These are phyloP conservation scores for Solanum lycopersicoides DNA, from an alignment of 257 asterid genomes.

Conservation along the genomic window DNA sequence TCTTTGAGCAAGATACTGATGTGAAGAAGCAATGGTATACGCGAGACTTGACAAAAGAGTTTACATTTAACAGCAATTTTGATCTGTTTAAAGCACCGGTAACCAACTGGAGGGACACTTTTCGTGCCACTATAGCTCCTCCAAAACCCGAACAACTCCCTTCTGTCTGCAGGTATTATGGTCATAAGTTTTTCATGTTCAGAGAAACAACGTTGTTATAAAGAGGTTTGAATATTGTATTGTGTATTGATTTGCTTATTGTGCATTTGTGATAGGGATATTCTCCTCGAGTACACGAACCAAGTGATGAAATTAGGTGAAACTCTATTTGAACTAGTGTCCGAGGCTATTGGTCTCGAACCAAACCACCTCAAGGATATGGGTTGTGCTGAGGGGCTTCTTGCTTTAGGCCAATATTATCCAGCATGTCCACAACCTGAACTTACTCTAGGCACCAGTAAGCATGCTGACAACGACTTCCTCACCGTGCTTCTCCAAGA, in stretches of 20 bases:
- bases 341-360: constrained; percentile 11
- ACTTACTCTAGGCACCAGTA: constrained; percentile 8
- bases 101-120: constrained; percentile 5
- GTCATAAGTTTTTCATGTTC: not conserved
- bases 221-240: not conserved
- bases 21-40: not conserved
- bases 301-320: not conserved
- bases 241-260: not conserved
- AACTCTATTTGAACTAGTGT: not conserved
- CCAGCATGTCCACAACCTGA: constrained; percentile 23
- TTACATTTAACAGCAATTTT: not conserved
- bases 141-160: not conserved
- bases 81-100: not conserved
- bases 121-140: not conserved
- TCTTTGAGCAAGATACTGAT: not conserved
- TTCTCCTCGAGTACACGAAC: constrained; percentile 6
- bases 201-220: no score
- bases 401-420: constrained; percentile 7
- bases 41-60: not conserved
- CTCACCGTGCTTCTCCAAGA: constrained; percentile 23
- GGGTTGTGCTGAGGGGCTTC: constrained; percentile 10
- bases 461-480: constrained; percentile 12
- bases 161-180: not conserved
- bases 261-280: constrained; percentile 1
- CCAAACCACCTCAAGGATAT: constrained; percentile 5